These are phyloP conservation scores for Kazachstania sp. DNA, from an alignment of 1,139 yeast species.

Conservation along the genomic window DNA sequence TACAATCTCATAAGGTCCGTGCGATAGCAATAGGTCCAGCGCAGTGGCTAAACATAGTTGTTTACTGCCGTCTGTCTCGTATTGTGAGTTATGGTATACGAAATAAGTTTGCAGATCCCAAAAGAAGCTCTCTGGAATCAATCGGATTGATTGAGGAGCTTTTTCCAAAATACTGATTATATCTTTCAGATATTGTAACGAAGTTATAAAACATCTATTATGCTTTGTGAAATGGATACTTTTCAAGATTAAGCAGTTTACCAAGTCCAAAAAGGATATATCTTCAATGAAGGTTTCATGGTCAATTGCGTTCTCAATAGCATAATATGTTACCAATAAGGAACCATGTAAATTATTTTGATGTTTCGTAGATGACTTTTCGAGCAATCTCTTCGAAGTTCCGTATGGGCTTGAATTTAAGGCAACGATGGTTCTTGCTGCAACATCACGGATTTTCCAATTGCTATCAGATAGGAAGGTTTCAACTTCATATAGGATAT, in stretches of 20 bases:
- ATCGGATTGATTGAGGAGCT: neutral
- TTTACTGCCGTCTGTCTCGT: conserved; percentile 38
- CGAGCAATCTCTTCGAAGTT: conserved; percentile 17
- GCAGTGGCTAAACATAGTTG: conserved; percentile 37
- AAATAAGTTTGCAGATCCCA: conserved; percentile 29
- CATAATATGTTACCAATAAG: conserved; percentile 39
- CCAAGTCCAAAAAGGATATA: neutral
- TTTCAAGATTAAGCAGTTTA: conserved; percentile 6
- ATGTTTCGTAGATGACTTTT: conserved; percentile 7
- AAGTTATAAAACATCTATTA: conserved; percentile 33
- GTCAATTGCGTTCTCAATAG: conserved; percentile 1
- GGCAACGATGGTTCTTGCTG: conserved; percentile 61
- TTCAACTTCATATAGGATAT: conserved; percentile 41
- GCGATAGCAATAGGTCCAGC: conserved; percentile 28
- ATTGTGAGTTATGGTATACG: conserved; percentile 15
- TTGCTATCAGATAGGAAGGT: conserved; percentile 42
- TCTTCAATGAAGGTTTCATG: neutral
- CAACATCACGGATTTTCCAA: conserved; percentile 85
- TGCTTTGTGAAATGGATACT: conserved; percentile 16
- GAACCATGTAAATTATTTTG: conserved; percentile 53
- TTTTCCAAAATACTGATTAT: conserved; percentile 13
- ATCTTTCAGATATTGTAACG: conserved; percentile 35
- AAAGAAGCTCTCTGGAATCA: neutral
- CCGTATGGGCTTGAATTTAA: conserved; percentile 34
- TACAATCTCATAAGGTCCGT: conserved; percentile 19